phyloP scores from a whole-genome alignment of 2,329 filamentous ascomycete genomes.

The Diaporthe destruens region DNA sequence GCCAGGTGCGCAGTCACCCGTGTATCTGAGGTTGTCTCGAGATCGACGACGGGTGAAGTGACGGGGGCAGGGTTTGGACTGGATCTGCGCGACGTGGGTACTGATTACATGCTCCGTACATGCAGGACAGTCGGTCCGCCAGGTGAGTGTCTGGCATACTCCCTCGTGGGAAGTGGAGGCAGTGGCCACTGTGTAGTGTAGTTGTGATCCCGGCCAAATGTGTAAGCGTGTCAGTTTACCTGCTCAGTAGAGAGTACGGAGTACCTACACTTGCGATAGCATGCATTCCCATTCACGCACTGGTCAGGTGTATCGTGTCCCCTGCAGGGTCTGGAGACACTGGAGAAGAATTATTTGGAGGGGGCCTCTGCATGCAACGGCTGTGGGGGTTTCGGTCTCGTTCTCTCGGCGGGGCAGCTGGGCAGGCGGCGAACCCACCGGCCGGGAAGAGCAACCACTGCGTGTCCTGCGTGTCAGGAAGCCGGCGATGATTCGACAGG shows the following conservation, averaged over 20 bases:
- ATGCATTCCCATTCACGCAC: not conserved
- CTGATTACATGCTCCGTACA: not conserved
- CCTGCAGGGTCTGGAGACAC: constrained; percentile 26
- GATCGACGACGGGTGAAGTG: not conserved
- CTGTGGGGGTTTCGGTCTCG: constrained; percentile 21
- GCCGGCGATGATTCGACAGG: not conserved
- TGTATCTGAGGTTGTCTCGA: constrained; percentile 11
- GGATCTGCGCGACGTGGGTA: not conserved
- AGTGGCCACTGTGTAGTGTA: not conserved
- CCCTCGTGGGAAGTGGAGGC: too few species aligned
- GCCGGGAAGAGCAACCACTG: constrained; percentile 9
- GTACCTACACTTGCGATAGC: not conserved
- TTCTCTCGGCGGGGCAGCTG: constrained; percentile 6
- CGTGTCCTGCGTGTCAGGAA: constrained; percentile 21
- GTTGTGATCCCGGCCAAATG: not conserved
- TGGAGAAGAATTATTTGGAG: constrained; percentile 7
- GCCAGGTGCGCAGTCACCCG: not conserved
- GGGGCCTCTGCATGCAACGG: constrained; percentile 6
- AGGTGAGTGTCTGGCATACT: not conserved
- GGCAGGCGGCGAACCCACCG: constrained; percentile 2
- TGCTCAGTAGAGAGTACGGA: not conserved
- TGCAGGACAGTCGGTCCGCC: not conserved
- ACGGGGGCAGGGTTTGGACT: constrained; percentile 8
- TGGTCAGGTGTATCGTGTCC: constrained; percentile 1
- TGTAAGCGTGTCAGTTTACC: not conserved